Conservation (phyloP, 129 eudicot species). For the Kitagawia praeruptora region DNA sequence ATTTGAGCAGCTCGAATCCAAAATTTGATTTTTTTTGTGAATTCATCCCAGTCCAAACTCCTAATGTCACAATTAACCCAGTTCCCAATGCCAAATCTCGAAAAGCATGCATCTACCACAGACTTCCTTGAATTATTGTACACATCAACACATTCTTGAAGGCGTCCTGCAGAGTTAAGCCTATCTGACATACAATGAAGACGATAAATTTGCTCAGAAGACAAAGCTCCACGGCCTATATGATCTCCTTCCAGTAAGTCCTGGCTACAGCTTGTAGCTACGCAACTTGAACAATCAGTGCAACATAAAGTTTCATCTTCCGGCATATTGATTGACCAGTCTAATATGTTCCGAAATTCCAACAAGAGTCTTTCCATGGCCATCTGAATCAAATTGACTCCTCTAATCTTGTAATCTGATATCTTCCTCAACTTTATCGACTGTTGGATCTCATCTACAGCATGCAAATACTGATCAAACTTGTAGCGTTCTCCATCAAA, state of each 20-base stretch:
- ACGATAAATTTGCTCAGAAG: neutral
- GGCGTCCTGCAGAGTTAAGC: conserved; percentile 4
- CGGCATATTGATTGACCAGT: neutral
- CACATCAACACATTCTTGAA: neutral
- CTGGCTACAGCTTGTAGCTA: neutral
- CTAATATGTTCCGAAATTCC: neutral
- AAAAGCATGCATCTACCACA: neutral
- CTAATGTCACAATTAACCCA: neutral
- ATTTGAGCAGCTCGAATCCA: conserved; percentile 10
- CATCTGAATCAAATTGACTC: neutral
- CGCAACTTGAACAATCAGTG: conserved; percentile 7
- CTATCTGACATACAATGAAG: conserved; percentile 1
- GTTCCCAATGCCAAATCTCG: conserved; percentile 6
- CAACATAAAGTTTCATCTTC: neutral
- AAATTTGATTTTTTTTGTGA: neutral
- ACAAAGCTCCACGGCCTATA: conserved; percentile 4
- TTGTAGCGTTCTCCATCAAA: neutral
- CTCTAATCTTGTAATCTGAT: neutral
- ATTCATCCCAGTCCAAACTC: neutral
- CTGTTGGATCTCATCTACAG: conserved; percentile 2
- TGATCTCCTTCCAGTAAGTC: conserved; percentile 4
- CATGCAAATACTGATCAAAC: conserved; percentile 11
- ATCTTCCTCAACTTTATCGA: neutral
- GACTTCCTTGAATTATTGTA: conserved; percentile 9
- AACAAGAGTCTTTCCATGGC: neutral